phyloP scores from a whole-genome alignment of 169 alveolate species.

The Cyclospora cayetanensis region DNA sequence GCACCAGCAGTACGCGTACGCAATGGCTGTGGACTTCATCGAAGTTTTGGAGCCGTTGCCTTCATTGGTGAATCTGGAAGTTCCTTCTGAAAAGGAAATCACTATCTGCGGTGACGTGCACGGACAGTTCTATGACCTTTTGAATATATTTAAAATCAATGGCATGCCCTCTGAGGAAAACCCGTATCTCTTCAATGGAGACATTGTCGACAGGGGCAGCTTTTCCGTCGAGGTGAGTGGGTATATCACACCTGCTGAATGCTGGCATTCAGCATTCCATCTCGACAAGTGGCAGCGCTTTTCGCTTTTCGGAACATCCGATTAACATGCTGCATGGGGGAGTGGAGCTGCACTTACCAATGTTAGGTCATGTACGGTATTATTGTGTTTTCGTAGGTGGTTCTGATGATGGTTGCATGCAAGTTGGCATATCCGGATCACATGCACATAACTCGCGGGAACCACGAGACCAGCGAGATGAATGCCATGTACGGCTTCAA shows the following conservation, averaged over 20 bases:
- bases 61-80: constrained; percentile 90
- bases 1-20: constrained; percentile 93
- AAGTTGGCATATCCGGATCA: constrained; percentile 92
- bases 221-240: constrained; percentile 97
- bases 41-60: constrained; percentile 87
- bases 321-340: no score
- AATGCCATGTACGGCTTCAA: constrained; percentile 98
- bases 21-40: constrained; percentile 90
- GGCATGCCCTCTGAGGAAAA: constrained; percentile 96
- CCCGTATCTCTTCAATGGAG: constrained; percentile 99
- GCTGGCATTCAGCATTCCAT: neutral
- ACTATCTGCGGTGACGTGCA: constrained; percentile 99
- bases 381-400: constrained; percentile 49
- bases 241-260: neutral
- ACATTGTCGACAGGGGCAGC: constrained; percentile 99
- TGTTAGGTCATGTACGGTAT: no score
- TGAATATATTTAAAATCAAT: constrained; percentile 96
- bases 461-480: constrained; percentile 98
- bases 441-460: constrained; percentile 98
- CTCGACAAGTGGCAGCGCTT: no score
- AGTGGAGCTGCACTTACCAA: no score
- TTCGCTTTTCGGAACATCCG: no score
- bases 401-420: constrained; percentile 75
- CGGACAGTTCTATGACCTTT: constrained; percentile 98
- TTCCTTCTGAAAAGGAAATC: constrained; percentile 92